These are phyloP conservation scores for Phylloporus rhodoxanthus DNA, from an alignment of 768 basidiomycete species.

Conservation along the genomic window DNA sequence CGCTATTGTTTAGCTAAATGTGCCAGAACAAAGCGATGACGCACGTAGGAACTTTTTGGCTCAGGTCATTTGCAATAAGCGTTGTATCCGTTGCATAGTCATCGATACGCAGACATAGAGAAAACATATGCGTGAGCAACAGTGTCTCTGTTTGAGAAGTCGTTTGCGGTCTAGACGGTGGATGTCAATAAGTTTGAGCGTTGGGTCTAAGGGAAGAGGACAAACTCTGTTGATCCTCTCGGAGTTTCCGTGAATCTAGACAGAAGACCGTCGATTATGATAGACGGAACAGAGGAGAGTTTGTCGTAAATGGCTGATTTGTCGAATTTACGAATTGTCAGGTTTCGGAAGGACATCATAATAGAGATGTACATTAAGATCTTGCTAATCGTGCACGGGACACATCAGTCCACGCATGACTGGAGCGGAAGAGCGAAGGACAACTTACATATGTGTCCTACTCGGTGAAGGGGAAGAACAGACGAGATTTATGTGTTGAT, in stretches of 20 bases:
- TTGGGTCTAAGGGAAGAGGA: neutral
- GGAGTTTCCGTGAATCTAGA: constrained; percentile 75
- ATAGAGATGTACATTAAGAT: constrained; percentile 74
- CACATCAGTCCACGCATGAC: neutral
- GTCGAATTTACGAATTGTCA: constrained; percentile 36
- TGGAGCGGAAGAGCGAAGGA: neutral
- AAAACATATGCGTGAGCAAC: constrained; percentile 74
- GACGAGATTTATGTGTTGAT: constrained; percentile 48
- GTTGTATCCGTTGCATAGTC: constrained; percentile 67
- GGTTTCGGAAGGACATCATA: constrained; percentile 67
- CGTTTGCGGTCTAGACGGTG: constrained; percentile 34
- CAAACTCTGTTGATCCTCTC: constrained; percentile 61
- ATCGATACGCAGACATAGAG: constrained; percentile 74
- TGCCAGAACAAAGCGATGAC: constrained; percentile 23
- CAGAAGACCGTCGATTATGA: constrained; percentile 69
- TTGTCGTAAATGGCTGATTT: constrained; percentile 52
- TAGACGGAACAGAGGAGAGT: constrained; percentile 51
- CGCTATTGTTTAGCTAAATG: neutral
- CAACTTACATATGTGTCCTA: constrained; percentile 55
- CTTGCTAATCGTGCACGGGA: constrained; percentile 42
- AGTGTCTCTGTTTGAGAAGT: constrained; percentile 69
- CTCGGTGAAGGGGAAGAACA: constrained; percentile 44
- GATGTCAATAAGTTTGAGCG: neutral
- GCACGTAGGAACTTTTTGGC: constrained; percentile 58
- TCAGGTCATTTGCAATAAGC: constrained; percentile 68